Base-by-base conservation (phyloP, 768 basidiomycete species). In the Tephrocybe sp. region DNA sequence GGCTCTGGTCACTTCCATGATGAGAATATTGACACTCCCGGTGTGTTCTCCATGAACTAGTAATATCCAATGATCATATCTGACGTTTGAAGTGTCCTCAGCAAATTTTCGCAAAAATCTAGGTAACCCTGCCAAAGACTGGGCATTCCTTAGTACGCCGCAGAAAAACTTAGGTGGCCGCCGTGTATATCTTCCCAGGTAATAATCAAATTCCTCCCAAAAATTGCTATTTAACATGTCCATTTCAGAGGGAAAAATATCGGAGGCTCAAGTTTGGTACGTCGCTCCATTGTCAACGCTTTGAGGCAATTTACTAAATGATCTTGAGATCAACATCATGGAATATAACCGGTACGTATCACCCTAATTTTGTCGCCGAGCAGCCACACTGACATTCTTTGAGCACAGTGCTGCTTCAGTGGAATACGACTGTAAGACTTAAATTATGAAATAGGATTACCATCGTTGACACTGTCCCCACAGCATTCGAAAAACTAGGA, bases 171-270 rank as follows among this genome's bases (percentile, higher is more conserved):
- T 39, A 12, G n/a, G 22, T 27, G 40, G 28, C 3, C 39, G 47
- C 6, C 21, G 13, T 12, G 18, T 49, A 11, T 42, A 24, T 35
- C 28, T 49, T 18, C 47, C 47, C 5, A 49, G 47, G 47, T 49
- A 16, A 25, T 19, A n/a, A 18, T 7, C 8, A n/a, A 41, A 28
- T 30, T 35, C n/a, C 21, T 16, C 11, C 5, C 5, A 19, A 26
- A 25, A 4, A 3, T 26, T 31, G n/a, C n/a, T 12, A 8, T 31
- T 12, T 6, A 34, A 13, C 18, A 12, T 1, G 13, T 16, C 34
- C 34, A 9, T 27, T 19, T 6, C 8, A 49, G 47, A 21, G 40
- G 47, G 1, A 49, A 49, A 31, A 12, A 28, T 15, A 9, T 49
- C 3, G 47, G 47, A 32, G 47, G 47, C 7, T 42, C 39, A 3